These are phyloP conservation scores for Berkeleyomyces rouxiae DNA, from an alignment of 2,329 filamentous ascomycete genomes.

Conservation along the genomic window DNA sequence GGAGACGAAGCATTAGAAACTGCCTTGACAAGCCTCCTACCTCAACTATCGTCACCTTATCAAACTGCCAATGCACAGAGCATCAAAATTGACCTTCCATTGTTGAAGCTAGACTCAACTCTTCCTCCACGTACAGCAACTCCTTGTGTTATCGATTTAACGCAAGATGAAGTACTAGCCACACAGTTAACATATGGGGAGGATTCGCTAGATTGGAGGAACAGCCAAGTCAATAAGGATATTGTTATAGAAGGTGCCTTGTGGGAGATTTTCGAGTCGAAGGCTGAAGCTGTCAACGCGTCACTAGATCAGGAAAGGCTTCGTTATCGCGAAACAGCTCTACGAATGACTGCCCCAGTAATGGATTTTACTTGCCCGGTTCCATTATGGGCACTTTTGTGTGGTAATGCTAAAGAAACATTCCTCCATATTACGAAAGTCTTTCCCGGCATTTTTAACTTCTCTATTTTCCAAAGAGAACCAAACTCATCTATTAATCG, in stretches of 20 bases:
- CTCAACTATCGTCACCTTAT: neutral
- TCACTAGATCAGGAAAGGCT: conserved; percentile 19
- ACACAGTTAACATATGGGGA: neutral
- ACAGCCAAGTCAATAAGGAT: neutral
- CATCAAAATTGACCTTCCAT: conserved; percentile 5
- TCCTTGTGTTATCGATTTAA: neutral
- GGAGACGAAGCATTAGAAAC: conserved; percentile 2
- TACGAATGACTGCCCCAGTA: conserved; percentile 19
- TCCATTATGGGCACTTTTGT: conserved; percentile 16
- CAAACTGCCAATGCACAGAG: neutral
- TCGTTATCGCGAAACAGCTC: conserved; percentile 16
- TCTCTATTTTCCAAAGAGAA: neutral
- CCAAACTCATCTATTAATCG: neutral
- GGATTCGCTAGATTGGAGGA: neutral
- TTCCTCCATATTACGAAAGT: neutral
- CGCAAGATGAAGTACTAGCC: neutral
- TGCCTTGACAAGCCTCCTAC: neutral
- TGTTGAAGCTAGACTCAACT: neutral
- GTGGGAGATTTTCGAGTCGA: neutral
- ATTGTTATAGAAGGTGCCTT: neutral
- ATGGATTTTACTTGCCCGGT: conserved; percentile 18
- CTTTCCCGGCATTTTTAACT: neutral
- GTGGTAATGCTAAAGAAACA: neutral
- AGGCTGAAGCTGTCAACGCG: neutral
- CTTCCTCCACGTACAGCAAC: neutral